A percentile compares a stretch with the other conserved stretches of the same genome.
phyloP scores from a whole-genome alignment of 495 filamentous ascomycete genomes.

The Penicillium psychrofluorescens region DNA sequence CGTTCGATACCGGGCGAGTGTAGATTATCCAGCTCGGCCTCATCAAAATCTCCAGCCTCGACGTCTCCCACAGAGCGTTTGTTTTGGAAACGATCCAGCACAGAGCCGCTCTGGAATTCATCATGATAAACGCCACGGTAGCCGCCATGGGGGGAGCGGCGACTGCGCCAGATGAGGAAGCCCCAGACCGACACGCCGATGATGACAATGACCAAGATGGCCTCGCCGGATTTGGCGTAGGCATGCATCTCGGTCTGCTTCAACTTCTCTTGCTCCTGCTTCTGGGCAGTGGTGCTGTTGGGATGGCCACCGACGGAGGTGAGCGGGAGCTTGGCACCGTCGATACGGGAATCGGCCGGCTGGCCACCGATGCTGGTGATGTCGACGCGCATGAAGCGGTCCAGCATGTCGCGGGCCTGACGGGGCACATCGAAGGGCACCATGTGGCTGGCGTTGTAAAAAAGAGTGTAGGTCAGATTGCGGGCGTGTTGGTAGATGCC shows the following conservation, averaged over 20 bases:
- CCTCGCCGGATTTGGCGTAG: conserved; percentile 86
- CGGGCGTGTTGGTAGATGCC: conserved; percentile 91
- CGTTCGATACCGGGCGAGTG: conserved; percentile 37
- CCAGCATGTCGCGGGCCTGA: conserved; percentile 89
- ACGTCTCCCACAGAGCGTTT: conserved; percentile 50
- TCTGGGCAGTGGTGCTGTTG: conserved; percentile 65
- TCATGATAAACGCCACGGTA: conserved; percentile 38
- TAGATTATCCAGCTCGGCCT: conserved; percentile 75
- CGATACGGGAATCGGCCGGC: conserved; percentile 79
- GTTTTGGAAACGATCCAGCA: conserved; percentile 34
- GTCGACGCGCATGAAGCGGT: conserved; percentile 91
- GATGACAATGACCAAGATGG: conserved; percentile 78
- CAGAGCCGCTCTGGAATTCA: conserved; percentile 24
- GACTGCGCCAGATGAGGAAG: conserved; percentile 76
- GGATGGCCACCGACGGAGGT: conserved; percentile 85
- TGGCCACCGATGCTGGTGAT: conserved; percentile 82
- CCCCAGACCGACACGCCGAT: conserved; percentile 74
- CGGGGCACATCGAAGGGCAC: conserved; percentile 90
- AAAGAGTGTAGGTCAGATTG: conserved; percentile 90
- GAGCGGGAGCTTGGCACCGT: conserved; percentile 77
- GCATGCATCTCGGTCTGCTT: conserved; percentile 86
- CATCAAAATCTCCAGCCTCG: conserved; percentile 85
- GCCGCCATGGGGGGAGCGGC: conserved; percentile 40
- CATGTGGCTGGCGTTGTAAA: conserved; percentile 96
- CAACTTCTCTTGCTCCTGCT: conserved; percentile 67